phyloP scores from a whole-genome alignment of 106 monocot species.

The Dendrobium chrysotoxum region DNA sequence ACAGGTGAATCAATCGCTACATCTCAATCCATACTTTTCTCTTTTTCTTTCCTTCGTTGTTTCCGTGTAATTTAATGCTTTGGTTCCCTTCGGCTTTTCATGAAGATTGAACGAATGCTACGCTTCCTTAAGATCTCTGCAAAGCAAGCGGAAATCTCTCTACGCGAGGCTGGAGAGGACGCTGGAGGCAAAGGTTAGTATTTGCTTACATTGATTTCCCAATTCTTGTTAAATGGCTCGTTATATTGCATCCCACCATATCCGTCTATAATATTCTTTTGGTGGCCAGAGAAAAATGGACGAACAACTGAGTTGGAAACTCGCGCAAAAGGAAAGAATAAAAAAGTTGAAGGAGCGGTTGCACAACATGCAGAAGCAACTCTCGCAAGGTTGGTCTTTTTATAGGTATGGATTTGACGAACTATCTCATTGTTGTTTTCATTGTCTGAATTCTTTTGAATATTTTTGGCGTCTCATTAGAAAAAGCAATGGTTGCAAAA shows the following conservation, averaged over 20 bases:
- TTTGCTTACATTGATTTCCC: background rate
- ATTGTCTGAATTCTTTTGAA: background rate
- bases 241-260: background rate
- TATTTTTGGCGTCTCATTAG: constrained; percentile 18
- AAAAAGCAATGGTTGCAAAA: constrained; percentile 29
- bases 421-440: background rate
- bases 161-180: constrained; percentile 31
- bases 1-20: constrained; percentile 30
- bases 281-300: constrained; percentile 38
- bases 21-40: background rate
- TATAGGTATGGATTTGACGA: constrained; percentile 14
- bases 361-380: constrained; percentile 37
- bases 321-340: constrained; percentile 40
- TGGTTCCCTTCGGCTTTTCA: background rate
- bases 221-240: background rate
- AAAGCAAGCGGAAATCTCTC: constrained; percentile 38
- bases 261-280: background rate
- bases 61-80: background rate
- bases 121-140: constrained; percentile 31
- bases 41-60: background rate
- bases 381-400: constrained; percentile 51
- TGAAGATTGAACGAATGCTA: constrained; percentile 62
- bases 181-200: constrained; percentile 56
- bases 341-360: constrained; percentile 34
- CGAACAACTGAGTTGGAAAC: constrained; percentile 43